Percentiles rank a stretch among this genome's conserved stretches.
Evolutionary conservation across 495 filamentous ascomycete genomes (phyloP).

Genomic region (Xylaria longipes): DNA sequence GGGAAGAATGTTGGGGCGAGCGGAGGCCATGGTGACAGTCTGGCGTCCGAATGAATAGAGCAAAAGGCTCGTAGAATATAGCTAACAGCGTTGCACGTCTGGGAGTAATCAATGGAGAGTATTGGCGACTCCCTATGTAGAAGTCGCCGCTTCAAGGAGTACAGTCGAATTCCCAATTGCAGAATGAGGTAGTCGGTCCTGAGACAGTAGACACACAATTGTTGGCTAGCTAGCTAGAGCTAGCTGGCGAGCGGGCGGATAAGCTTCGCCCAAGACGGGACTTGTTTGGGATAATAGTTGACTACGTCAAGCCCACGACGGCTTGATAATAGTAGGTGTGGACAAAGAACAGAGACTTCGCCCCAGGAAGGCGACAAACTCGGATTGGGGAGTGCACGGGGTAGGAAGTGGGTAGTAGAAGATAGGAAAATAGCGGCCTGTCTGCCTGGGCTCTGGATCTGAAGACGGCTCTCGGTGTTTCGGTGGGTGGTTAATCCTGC

Average conservation of each 20-base stretch:
- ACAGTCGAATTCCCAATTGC: slow-evolving; percentile 1
- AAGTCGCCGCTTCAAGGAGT: slow-evolving; percentile 24
- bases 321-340: slow-evolving; percentile 13
- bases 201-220: slow-evolving; percentile 1
- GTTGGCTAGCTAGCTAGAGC: background rate
- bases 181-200: background rate
- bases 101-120: background rate
- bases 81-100: background rate
- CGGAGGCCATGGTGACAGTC: slow-evolving; percentile 52
- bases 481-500: slow-evolving; percentile 15
- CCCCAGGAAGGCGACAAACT: slow-evolving; percentile 8
- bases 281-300: background rate
- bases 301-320: slow-evolving; percentile 23
- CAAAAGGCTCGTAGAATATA: background rate
- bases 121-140: slow-evolving; percentile 16
- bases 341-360: slow-evolving; percentile 32
- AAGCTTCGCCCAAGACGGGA: background rate
- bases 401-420: slow-evolving; percentile 21
- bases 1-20: slow-evolving; percentile 46
- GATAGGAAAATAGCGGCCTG: slow-evolving; percentile 20
- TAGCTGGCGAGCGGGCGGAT: background rate
- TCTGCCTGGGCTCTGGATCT: slow-evolving; percentile 5
- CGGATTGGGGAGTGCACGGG: slow-evolving; percentile 16
- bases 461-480: slow-evolving; percentile 18
- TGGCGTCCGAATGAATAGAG: slow-evolving; percentile 20